Evolutionary conservation across 495 filamentous ascomycete species (phyloP).

Genomic region (Penicillium antarcticum): DNA sequence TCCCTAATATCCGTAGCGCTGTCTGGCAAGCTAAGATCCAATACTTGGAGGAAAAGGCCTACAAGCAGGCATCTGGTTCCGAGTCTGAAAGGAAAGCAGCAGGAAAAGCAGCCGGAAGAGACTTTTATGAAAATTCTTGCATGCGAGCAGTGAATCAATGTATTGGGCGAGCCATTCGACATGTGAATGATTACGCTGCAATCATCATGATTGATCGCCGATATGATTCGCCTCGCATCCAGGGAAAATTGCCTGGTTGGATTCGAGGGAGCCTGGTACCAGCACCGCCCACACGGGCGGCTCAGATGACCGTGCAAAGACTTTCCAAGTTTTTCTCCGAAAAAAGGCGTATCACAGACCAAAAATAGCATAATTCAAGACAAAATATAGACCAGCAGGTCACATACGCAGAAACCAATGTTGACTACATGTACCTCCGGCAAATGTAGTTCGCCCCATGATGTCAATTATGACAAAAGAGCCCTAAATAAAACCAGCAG

Average conservation of each 20-base stretch:
- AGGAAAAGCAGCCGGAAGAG: constrained; percentile 64
- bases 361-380: neutral
- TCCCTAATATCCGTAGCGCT: constrained; percentile 83
- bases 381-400: too few species aligned
- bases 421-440: too few species aligned
- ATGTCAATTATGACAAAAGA: neutral
- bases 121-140: constrained; percentile 93
- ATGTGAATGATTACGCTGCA: constrained; percentile 82
- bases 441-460: too few species aligned
- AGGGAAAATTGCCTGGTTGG: constrained; percentile 82
- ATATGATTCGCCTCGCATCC: constrained; percentile 66
- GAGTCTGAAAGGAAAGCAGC: constrained; percentile 31
- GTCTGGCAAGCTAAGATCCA: constrained; percentile 91
- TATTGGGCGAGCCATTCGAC: constrained; percentile 88
- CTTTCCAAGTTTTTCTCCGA: constrained; percentile 36
- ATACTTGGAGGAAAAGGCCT: constrained; percentile 73
- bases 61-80: constrained; percentile 34
- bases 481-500: neutral
- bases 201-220: constrained; percentile 82
- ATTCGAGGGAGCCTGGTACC: constrained; percentile 55
- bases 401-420: too few species aligned
- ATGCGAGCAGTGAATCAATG: constrained; percentile 98
- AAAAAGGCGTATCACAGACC: constrained; percentile 2
- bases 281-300: constrained; percentile 19
- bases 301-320: constrained; percentile 25